These are phyloP conservation scores for Ophiostoma sp. DNA, from an alignment of 2,329 filamentous ascomycete species.

Conservation along the genomic window DNA sequence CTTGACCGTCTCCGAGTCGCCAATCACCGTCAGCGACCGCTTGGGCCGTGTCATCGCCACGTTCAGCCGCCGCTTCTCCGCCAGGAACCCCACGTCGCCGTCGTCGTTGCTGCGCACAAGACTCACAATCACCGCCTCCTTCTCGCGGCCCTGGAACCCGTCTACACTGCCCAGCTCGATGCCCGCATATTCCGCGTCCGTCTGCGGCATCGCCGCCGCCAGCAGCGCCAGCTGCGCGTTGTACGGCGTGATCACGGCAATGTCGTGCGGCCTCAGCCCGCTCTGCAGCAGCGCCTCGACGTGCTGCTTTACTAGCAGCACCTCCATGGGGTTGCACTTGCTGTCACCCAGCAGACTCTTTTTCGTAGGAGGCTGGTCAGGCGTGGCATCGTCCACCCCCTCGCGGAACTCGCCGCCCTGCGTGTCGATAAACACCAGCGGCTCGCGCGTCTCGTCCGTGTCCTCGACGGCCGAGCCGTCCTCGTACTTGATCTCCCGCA, in stretches of 20 bases:
- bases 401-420: slow-evolving; percentile 91
- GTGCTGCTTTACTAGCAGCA: slow-evolving; percentile 71
- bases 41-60: slow-evolving; percentile 88
- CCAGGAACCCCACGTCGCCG: slow-evolving; percentile 86
- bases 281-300: slow-evolving; percentile 68
- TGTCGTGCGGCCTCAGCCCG: slow-evolving; percentile 74
- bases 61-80: slow-evolving; percentile 85
- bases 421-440: slow-evolving; percentile 90
- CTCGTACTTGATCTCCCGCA: slow-evolving; percentile 68
- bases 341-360: slow-evolving; percentile 50
- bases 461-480: slow-evolving; percentile 50
- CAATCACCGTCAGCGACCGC: slow-evolving; percentile 82
- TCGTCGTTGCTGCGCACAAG: slow-evolving; percentile 87
- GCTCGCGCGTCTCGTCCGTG: slow-evolving; percentile 80
- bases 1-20: slow-evolving; percentile 88
- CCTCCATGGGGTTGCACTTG: slow-evolving; percentile 91
- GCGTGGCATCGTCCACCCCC: slow-evolving; percentile 60
- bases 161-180: slow-evolving; percentile 96
- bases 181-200: slow-evolving; percentile 60
- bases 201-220: slow-evolving; percentile 62
- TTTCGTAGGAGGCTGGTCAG: slow-evolving; percentile 28
- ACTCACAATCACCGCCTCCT: slow-evolving; percentile 89
- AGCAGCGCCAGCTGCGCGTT: slow-evolving; percentile 86
- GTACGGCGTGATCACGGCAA: slow-evolving; percentile 92
- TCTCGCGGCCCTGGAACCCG: slow-evolving; percentile 91